These are phyloP conservation scores for Pseudogymnoascus sp. DNA, from an alignment of 2,329 filamentous ascomycete species.

Conservation along the genomic window DNA sequence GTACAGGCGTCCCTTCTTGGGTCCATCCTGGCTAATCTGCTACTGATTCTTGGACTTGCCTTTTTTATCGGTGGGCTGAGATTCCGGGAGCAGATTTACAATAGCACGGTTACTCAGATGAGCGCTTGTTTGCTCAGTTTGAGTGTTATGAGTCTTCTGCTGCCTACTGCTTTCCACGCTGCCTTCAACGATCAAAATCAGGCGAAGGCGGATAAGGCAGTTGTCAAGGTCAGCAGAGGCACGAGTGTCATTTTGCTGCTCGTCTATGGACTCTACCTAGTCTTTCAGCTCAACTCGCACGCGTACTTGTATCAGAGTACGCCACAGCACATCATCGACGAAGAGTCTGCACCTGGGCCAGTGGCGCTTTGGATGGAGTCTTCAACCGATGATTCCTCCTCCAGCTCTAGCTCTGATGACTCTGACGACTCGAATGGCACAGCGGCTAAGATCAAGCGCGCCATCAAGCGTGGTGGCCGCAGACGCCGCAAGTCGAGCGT, in stretches of 20 bases:
- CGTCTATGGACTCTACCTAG: conserved; percentile 73
- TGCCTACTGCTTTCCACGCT: conserved; percentile 88
- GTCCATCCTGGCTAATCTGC: conserved; percentile 78
- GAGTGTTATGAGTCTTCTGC: conserved; percentile 78
- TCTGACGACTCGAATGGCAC: conserved; percentile 62
- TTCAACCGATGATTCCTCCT: conserved; percentile 53
- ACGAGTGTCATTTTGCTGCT: conserved; percentile 77
- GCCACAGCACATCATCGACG: conserved; percentile 85
- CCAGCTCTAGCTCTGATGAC: conserved; percentile 58
- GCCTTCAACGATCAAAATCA: conserved; percentile 56
- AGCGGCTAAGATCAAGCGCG: conserved; percentile 65
- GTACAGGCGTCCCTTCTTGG: conserved; percentile 86
- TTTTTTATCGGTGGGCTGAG: conserved; percentile 80
- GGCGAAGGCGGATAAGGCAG: conserved; percentile 54
- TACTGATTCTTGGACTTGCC: conserved; percentile 85
- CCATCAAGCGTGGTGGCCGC: conserved; percentile 53
- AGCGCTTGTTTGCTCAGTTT: conserved; percentile 85
- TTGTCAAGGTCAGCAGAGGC: conserved; percentile 77
- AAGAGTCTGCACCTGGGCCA: conserved; percentile 79
- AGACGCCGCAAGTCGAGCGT: conserved; percentile 66
- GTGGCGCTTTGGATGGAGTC: conserved; percentile 73
- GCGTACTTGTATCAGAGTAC: conserved; percentile 88
- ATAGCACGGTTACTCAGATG: conserved; percentile 93
- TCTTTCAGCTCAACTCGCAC: conserved; percentile 89
- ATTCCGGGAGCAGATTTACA: conserved; percentile 89